Evolutionary conservation across 2,329 filamentous ascomycete species (phyloP).

Genomic region (Ceratocystis diversiconidia): DNA sequence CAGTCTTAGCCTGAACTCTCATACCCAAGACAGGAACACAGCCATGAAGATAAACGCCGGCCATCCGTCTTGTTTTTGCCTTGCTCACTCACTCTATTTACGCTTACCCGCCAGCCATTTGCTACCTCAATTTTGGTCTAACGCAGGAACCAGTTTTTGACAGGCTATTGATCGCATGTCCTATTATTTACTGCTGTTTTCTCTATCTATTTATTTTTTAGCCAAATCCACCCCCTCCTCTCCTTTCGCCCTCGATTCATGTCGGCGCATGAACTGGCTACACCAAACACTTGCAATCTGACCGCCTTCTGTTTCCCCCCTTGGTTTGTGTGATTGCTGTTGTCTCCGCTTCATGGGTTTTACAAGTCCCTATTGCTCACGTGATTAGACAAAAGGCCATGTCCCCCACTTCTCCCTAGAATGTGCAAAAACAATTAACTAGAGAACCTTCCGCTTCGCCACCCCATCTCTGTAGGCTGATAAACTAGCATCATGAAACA

Average conservation of each 20-base stretch:
- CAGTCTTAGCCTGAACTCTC: too few species aligned
- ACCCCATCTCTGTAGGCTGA: background rate
- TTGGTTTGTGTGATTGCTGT: too few species aligned
- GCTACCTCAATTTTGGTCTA: background rate
- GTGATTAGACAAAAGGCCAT: too few species aligned
- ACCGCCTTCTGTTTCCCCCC: too few species aligned
- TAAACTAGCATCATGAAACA: background rate
- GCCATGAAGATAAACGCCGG: background rate
- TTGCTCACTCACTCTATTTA: background rate
- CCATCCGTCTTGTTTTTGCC: background rate
- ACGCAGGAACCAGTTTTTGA: slow-evolving; percentile 5
- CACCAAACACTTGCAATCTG: too few species aligned
- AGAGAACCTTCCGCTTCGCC: background rate
- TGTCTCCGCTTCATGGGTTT: too few species aligned
- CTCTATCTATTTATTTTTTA: background rate
- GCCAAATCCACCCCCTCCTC: background rate
- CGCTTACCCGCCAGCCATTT: background rate
- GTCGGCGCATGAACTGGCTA: too few species aligned
- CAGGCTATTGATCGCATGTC: background rate
- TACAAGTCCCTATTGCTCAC: too few species aligned
- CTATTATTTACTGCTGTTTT: background rate
- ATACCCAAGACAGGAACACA: background rate
- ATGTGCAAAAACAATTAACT: too few species aligned
- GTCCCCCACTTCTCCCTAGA: too few species aligned
- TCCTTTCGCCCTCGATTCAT: too few species aligned